Evolutionary conservation across 495 filamentous ascomycete species (phyloP).

Genomic region (Friedmanniomyces simplex): DNA sequence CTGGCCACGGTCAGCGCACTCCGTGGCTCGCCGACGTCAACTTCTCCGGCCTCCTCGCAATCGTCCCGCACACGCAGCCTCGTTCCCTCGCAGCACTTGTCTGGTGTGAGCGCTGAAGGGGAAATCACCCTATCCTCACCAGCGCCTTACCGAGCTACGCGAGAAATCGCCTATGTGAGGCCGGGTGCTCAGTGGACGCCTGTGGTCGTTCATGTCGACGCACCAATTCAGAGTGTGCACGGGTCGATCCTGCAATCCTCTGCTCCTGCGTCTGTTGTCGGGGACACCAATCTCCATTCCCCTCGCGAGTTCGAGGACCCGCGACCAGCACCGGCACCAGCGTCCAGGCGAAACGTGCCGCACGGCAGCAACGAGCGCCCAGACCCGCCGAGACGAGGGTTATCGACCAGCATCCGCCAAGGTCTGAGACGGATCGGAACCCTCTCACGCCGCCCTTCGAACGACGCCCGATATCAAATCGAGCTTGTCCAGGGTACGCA

Average conservation of each 20-base stretch:
- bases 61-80: too few species aligned
- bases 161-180: too few species aligned
- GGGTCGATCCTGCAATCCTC: neutral
- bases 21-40: neutral
- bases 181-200: too few species aligned
- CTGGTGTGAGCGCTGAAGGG: too few species aligned
- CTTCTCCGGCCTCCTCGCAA: neutral
- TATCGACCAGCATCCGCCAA: neutral
- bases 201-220: neutral
- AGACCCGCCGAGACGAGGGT: neutral
- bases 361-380: neutral
- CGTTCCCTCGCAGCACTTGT: too few species aligned
- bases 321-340: neutral
- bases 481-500: neutral
- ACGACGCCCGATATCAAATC: neutral
- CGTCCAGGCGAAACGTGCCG: neutral
- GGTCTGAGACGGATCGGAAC: neutral
- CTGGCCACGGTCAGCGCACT: neutral
- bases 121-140: too few species aligned
- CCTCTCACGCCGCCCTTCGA: neutral
- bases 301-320: neutral
- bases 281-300: too few species aligned
- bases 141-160: too few species aligned
- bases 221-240: neutral
- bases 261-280: too few species aligned